phyloP scores from a whole-genome alignment of 192 early-diverging fungal genomes.

The Umbelopsis isabellina region DNA sequence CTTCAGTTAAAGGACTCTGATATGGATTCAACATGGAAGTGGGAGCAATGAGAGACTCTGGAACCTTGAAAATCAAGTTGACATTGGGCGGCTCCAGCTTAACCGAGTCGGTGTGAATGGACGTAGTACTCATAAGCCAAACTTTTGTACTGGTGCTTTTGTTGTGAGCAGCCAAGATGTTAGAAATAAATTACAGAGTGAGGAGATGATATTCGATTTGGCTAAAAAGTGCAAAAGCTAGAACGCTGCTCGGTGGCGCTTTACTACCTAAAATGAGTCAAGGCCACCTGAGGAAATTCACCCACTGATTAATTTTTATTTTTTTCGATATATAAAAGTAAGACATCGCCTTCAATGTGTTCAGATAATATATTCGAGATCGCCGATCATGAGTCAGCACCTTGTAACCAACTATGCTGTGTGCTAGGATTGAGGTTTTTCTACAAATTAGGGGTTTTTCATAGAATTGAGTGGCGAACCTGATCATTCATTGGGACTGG shows the following conservation, averaged over 20 bases:
- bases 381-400: no score
- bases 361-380: no score
- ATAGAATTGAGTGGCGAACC: no score
- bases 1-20: conserved; percentile 18
- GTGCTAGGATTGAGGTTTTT: no score
- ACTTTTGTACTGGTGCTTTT: background rate
- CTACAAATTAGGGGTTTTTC: no score
- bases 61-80: conserved; percentile 13
- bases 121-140: background rate
- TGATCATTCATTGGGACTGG: no score
- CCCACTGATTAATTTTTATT: background rate
- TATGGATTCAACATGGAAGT: background rate
- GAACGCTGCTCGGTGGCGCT: conserved; percentile 2
- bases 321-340: no score
- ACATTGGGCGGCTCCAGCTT: background rate
- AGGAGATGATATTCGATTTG: background rate
- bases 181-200: background rate
- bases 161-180: background rate
- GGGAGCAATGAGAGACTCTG: background rate
- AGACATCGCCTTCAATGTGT: no score
- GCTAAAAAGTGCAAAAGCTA: background rate
- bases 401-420: no score
- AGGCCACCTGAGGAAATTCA: conserved; percentile 7
- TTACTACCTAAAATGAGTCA: background rate
- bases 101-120: background rate